Conservation (phyloP, 441 rosid species). For the Populus hybrid region DNA sequence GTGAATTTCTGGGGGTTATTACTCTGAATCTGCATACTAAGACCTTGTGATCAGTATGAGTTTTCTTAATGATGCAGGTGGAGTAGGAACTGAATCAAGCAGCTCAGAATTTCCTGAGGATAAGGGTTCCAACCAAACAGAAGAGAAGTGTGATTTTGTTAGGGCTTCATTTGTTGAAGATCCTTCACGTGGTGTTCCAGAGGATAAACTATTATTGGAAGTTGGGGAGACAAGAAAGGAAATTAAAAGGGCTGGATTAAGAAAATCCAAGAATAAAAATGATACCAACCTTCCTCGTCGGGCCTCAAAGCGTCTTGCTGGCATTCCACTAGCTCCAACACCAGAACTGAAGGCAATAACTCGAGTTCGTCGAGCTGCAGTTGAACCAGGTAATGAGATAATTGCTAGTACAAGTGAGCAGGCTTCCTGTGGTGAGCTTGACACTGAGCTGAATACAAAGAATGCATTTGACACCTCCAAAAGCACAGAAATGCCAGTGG, state of each 20-base stretch:
- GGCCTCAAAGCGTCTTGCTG: conserved; percentile 89
- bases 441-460: conserved; percentile 15
- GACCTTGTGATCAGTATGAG: background rate
- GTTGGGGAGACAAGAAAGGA: conserved; percentile 25
- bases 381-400: conserved; percentile 21
- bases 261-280: conserved; percentile 39
- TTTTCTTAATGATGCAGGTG: conserved; percentile 35
- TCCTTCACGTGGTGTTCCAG: conserved; percentile 19
- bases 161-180: conserved; percentile 15
- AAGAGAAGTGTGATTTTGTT: conserved; percentile 29
- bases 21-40: background rate
- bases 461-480: conserved; percentile 6
- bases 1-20: background rate
- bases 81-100: conserved; percentile 20
- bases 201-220: conserved; percentile 22
- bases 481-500: conserved; percentile 8
- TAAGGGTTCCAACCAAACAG: conserved; percentile 26
- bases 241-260: conserved; percentile 24
- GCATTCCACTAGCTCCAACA: conserved; percentile 59
- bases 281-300: conserved; percentile 46
- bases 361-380: conserved; percentile 32
- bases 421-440: conserved; percentile 14
- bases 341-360: conserved; percentile 52
- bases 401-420: conserved; percentile 22
- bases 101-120: conserved; percentile 28